Conservation (phyloP, 2,329 filamentous ascomycete genomes). For the Hypoxylon sp. region DNA sequence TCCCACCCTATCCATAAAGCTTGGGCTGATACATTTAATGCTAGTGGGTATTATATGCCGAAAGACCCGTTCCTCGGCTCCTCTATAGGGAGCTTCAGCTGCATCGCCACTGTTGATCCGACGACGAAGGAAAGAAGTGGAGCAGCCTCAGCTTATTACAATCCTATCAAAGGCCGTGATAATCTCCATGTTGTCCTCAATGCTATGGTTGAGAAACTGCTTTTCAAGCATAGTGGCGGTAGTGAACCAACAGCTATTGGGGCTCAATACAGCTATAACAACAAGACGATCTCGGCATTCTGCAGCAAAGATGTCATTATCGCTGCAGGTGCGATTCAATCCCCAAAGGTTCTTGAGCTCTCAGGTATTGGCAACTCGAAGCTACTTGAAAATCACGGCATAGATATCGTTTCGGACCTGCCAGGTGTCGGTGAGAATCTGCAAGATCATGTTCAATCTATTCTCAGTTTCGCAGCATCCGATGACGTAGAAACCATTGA, state of each 20-base stretch:
- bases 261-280: conserved; percentile 14
- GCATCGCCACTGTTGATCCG: conserved; percentile 17
- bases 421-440: conserved; percentile 41
- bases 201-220: conserved; percentile 24
- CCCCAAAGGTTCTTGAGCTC: conserved; percentile 35
- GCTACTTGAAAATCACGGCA: conserved; percentile 39
- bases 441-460: conserved; percentile 24
- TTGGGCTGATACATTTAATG: conserved; percentile 22
- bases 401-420: conserved; percentile 43
- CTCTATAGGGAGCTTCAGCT: conserved; percentile 24
- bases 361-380: conserved; percentile 34
- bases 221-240: conserved; percentile 11
- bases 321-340: conserved; percentile 37
- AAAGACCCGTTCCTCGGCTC: conserved; percentile 13
- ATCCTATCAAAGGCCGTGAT: conserved; percentile 11
- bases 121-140: conserved; percentile 22
- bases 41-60: background rate
- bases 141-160: conserved; percentile 24
- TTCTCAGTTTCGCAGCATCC: conserved; percentile 16
- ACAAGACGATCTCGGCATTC: conserved; percentile 28
- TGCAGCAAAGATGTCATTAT: conserved; percentile 37
- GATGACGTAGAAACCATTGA: conserved; percentile 23
- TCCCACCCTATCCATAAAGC: conserved; percentile 19
- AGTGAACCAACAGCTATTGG: conserved; percentile 14
- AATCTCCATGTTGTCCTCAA: conserved; percentile 23